Percentiles rank a stretch among this genome's conserved stretches.
These are phyloP conservation scores for Botryotinia calthae DNA, from an alignment of 2,329 filamentous ascomycete genomes.

Conservation along the genomic window DNA sequence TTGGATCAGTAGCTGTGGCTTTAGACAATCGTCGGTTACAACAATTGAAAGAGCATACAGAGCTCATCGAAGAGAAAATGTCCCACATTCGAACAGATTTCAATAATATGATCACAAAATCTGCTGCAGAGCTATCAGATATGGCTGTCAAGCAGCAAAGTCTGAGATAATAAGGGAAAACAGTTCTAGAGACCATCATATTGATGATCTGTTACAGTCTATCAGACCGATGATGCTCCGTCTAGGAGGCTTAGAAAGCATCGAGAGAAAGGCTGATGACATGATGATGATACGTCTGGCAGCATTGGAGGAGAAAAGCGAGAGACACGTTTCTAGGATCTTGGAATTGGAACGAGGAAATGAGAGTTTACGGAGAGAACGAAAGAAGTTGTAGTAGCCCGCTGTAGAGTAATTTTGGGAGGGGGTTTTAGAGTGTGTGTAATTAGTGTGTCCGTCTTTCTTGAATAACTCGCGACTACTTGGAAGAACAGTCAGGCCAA, in stretches of 20 bases:
- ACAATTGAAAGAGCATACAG: neutral
- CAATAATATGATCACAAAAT: neutral
- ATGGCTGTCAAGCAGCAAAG: neutral
- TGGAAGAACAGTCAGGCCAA: neutral
- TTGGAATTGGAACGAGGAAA: neutral
- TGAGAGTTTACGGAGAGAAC: neutral
- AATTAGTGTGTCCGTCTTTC: neutral
- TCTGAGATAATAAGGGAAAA: neutral
- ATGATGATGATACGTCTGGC: neutral
- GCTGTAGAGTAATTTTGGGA: neutral
- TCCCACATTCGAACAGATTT: neutral
- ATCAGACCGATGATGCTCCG: neutral
- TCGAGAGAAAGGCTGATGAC: neutral
- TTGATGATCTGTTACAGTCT: neutral
- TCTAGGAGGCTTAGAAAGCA: neutral
- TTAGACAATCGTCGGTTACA: neutral
- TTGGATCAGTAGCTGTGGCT: neutral
- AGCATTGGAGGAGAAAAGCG: neutral
- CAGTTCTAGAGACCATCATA: neutral
- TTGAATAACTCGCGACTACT: neutral
- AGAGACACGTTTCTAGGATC: neutral
- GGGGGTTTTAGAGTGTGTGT: neutral
- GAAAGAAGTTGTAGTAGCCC: neutral
- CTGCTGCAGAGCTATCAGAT: neutral
- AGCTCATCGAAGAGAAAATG: neutral